phyloP scores from a whole-genome alignment of 768 basidiomycete genomes.

The Boletus rubescentipes region DNA sequence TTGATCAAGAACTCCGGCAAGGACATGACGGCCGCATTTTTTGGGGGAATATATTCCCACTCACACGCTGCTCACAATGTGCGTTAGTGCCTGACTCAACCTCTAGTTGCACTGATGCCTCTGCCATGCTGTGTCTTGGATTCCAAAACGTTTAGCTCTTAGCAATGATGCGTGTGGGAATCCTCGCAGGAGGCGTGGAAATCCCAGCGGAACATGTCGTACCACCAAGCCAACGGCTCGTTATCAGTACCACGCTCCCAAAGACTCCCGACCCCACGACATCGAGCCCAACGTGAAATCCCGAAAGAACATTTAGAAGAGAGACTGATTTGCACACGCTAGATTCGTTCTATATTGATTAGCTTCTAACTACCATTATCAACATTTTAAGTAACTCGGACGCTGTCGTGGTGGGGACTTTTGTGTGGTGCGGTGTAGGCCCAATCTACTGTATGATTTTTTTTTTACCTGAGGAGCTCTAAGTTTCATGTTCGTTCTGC shows the following conservation, averaged over 20 bases:
- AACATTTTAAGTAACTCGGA: slow-evolving; percentile 6
- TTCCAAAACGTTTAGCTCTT: slow-evolving; percentile 44
- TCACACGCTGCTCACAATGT: slow-evolving; percentile 83
- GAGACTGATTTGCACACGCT: background rate
- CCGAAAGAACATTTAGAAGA: background rate
- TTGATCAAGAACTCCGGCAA: slow-evolving; percentile 66
- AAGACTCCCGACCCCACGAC: background rate
- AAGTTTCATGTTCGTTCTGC: slow-evolving; percentile 5
- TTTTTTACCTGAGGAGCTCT: background rate
- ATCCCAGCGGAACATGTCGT: slow-evolving; percentile 41
- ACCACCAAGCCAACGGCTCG: slow-evolving; percentile 45
- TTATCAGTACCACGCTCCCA: slow-evolving; percentile 23
- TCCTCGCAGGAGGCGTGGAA: slow-evolving; percentile 65
- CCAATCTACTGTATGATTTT: slow-evolving; percentile 3
- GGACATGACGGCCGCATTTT: slow-evolving; percentile 83
- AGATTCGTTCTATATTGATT: slow-evolving; percentile 18
- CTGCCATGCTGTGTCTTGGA: background rate
- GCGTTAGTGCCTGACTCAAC: slow-evolving; percentile 24
- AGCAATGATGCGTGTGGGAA: slow-evolving; percentile 75
- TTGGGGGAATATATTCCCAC: slow-evolving; percentile 81
- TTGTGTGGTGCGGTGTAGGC: background rate
- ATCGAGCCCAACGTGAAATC: background rate
- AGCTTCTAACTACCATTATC: slow-evolving; percentile 1
- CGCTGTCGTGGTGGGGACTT: background rate
- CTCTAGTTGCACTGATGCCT: slow-evolving; percentile 1